These are phyloP conservation scores for Sphagnum tenellum DNA, from an alignment of 225 moss, liverwort and hornwort genomes.

Conservation along the genomic window DNA sequence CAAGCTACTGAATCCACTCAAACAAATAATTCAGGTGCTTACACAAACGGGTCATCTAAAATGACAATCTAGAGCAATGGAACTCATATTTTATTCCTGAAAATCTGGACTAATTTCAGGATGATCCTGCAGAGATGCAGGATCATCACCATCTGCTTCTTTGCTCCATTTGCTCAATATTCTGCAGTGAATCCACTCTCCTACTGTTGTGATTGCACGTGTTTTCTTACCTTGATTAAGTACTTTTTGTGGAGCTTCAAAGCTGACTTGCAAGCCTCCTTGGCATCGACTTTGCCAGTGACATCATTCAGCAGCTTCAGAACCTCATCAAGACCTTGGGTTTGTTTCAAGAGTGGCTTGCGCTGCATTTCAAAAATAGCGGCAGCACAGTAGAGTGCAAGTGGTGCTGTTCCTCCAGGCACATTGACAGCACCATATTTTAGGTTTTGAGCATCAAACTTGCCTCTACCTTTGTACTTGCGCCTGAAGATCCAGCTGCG, in stretches of 20 bases:
- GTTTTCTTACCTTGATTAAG: constrained; percentile 51
- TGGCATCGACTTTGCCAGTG: constrained; percentile 89
- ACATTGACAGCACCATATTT: constrained; percentile 68
- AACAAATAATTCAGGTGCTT: too few relatives aligned
- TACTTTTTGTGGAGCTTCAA: constrained; percentile 87
- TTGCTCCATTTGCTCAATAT: too few relatives aligned
- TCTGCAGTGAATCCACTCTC: too few relatives aligned
- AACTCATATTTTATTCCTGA: too few relatives aligned
- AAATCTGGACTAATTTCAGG: too few relatives aligned
- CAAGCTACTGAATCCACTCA: too few relatives aligned
- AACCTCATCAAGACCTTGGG: constrained; percentile 89
- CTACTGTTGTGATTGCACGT: too few relatives aligned
- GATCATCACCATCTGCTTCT: too few relatives aligned
- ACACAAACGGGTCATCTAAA: too few relatives aligned
- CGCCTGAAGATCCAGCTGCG: constrained; percentile 39
- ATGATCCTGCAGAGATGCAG: too few relatives aligned
- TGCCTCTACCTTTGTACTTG: constrained; percentile 55
- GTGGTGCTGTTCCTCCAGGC: constrained; percentile 65
- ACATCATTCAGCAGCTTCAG: constrained; percentile 86
- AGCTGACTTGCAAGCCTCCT: constrained; percentile 77
- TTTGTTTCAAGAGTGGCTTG: constrained; percentile 65
- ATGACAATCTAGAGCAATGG: too few relatives aligned
- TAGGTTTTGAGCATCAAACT: constrained; percentile 73
- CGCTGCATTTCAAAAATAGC: constrained; percentile 93
- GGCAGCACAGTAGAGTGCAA: constrained; percentile 77